Evolutionary conservation across 129 eudicot species (phyloP).

Genomic region (Chrysanthemum makinoi): DNA sequence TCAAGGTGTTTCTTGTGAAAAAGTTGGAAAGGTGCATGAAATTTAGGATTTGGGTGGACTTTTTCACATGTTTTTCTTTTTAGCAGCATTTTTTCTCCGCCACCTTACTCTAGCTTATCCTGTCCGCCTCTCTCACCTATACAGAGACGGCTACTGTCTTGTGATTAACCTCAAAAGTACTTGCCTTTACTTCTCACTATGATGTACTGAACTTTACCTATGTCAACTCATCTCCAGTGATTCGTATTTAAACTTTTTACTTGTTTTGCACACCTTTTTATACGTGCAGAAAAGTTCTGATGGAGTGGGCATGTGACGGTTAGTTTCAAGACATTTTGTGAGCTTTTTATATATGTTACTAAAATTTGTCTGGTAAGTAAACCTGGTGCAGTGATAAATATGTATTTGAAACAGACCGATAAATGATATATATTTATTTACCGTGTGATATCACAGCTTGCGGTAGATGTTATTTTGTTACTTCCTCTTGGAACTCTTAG

Average conservation of each 20-base stretch:
- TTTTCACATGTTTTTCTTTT: conserved; percentile 38
- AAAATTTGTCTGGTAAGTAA: background rate
- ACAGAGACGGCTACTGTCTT: conserved; percentile 21
- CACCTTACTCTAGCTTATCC: conserved; percentile 29
- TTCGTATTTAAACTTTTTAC: conserved; percentile 20
- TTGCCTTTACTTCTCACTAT: conserved; percentile 21
- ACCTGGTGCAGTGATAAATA: too few species aligned
- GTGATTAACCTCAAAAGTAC: conserved; percentile 27
- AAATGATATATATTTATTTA: background rate
- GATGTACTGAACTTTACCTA: conserved; percentile 15
- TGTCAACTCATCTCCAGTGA: conserved; percentile 9
- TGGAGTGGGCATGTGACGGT: background rate
- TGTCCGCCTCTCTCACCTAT: conserved; percentile 28
- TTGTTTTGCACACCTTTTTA: conserved; percentile 11
- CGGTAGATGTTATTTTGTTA: conserved; percentile 25
- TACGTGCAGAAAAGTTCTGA: background rate
- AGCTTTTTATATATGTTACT: conserved; percentile 9
- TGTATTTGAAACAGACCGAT: background rate
- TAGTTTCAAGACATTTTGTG: conserved; percentile 5
- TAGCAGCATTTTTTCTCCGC: conserved; percentile 31
- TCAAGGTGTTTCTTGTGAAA: background rate
- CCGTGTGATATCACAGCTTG: background rate
- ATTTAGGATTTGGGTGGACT: conserved; percentile 23
- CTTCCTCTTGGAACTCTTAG: conserved; percentile 18
- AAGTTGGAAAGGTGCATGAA: conserved; percentile 27